Percentiles rank a stretch among this genome's conserved stretches.
phyloP scores from a whole-genome alignment of 108 stramenopile species.

The Pelagomonas calceolata region DNA sequence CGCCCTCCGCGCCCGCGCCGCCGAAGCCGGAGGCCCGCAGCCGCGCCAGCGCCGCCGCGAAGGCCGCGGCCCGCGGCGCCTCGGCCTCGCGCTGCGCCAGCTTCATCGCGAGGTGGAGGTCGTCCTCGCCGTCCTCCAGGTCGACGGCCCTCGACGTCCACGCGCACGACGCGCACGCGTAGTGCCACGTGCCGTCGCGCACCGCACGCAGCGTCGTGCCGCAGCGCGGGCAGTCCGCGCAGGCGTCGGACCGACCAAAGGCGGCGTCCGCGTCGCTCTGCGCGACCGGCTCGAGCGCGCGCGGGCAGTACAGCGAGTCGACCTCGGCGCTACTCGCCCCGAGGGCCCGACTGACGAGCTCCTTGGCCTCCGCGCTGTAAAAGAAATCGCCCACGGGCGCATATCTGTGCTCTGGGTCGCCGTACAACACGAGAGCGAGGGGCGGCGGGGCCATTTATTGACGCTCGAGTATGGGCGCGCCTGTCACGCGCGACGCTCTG shows the following conservation, averaged over 20 bases:
- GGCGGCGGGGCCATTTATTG: too few relatives aligned
- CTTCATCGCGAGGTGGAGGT: background rate
- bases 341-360: background rate
- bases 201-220: background rate
- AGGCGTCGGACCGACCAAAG: background rate
- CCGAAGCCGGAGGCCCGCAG: background rate
- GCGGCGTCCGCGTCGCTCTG: background rate
- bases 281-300: background rate
- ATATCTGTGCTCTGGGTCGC: background rate
- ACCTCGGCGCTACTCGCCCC: background rate
- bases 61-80: background rate
- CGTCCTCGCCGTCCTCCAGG: background rate
- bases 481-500: too few relatives aligned
- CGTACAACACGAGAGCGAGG: too few relatives aligned
- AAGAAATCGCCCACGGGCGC: slow-evolving; percentile 1
- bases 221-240: slow-evolving; percentile 5
- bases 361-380: background rate
- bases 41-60: background rate
- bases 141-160: background rate
- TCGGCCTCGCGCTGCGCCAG: background rate
- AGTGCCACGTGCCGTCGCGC: background rate
- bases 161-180: background rate
- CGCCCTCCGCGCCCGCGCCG: background rate
- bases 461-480: too few relatives aligned
- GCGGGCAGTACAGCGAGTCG: slow-evolving; percentile 7